Evolutionary conservation across 176 grass and related monocot genomes (phyloP), one percentile per base, ranked within the genome.

Genomic region (Aegilops tauschii): DNA sequence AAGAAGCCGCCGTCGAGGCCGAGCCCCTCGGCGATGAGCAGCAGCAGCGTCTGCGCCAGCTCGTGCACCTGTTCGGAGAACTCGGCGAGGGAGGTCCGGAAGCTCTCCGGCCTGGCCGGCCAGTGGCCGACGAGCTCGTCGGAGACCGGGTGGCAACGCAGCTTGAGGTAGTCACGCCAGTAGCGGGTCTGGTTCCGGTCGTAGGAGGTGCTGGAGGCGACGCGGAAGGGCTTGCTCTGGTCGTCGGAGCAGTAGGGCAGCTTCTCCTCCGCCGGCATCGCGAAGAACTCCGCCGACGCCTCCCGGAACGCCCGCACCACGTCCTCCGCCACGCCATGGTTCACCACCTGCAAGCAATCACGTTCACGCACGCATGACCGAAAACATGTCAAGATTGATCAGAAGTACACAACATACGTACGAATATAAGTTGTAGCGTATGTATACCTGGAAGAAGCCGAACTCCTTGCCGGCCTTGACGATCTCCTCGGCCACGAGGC

Each of bases 151-250:
- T 72, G 69, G 36, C 69, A 72, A 0, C 37, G 21, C 0, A 72
- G 69, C 69, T 72, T 72, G 20, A 97, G 88, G 83, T 90, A 94
- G 83, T 94, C 94, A 14, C 92, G 83, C 94, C 92, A 97, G 65
- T 90, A 90, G 9, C 36, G 36, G 1, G 69, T 66, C 16, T 82
- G 80, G 17, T 71, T 90, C 70, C 81, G 69, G 86, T 72, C 85
- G 61, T 90, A 90, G 16, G 25, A 65, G 67, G 92, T 89, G 79
- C 88, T 82, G 9, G 90, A 80, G 75, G 69, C 69, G 11, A 73
- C 20, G 1, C 37, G 69, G 69, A 73, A 73, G 10, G 69, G 69
- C 69, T 73, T 73, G 21, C 69, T 73, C 21, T 73, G 69, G 69
- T 73, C 69, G 11, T 74, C 23, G 5, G 71, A 74, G 40, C 71